Evolutionary conservation across 225 moss, liverwort and hornwort genomes (phyloP).

Genomic region (Thuidium tamariscinum): DNA sequence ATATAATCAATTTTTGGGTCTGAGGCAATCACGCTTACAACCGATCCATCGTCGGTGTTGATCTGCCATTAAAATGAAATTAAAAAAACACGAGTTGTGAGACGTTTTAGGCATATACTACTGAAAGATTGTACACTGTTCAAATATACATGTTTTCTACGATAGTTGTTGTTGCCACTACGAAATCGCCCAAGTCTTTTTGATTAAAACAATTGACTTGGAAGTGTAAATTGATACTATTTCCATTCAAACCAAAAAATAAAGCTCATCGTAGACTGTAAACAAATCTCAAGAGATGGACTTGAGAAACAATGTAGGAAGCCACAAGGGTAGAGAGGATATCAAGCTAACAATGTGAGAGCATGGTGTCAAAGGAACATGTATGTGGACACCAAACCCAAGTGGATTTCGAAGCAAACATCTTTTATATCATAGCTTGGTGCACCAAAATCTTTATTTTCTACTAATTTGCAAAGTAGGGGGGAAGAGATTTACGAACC

Average conservation of each 20-base stretch:
- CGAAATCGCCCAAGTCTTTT: neutral
- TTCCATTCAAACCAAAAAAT: neutral
- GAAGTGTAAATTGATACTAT: too few species aligned
- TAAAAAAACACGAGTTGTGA: neutral
- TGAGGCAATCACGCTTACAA: constrained; percentile 48
- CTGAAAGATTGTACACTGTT: neutral
- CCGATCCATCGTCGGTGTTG: constrained; percentile 56
- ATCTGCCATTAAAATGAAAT: constrained; percentile 22
- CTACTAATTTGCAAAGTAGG: neutral
- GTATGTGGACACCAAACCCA: neutral
- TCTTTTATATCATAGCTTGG: neutral
- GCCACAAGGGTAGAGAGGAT: neutral
- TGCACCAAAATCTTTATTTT: neutral
- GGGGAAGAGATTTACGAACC: constrained; percentile 5
- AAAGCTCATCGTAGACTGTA: neutral
- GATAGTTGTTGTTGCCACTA: neutral
- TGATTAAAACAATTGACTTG: neutral
- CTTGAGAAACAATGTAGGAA: neutral
- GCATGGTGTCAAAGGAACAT: neutral
- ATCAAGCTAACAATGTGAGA: neutral
- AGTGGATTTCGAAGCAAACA: neutral
- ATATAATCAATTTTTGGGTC: constrained; percentile 48
- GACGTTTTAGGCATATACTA: neutral
- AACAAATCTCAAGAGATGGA: neutral
- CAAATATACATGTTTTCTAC: neutral